Conservation (phyloP, 805 yeast species). For the Candida quercuum region DNA sequence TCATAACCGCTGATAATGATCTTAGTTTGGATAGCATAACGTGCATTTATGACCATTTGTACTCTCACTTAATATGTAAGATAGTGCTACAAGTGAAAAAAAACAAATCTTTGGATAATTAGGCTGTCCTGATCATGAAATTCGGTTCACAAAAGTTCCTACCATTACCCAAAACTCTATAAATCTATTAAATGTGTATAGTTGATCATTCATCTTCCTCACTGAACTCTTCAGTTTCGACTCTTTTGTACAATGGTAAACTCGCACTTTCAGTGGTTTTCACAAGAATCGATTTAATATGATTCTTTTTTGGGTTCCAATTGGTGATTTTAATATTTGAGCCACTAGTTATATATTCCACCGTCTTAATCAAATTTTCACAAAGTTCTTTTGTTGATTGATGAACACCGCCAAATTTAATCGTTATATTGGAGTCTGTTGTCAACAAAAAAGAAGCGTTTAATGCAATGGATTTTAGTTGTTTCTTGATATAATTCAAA, state of each 20-base stretch:
- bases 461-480: constrained; percentile 56
- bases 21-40: no score
- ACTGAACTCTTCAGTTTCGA: no score
- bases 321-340: constrained; percentile 39
- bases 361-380: constrained; percentile 47
- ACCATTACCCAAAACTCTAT: no score
- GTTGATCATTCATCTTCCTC: no score
- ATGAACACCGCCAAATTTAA: constrained; percentile 54
- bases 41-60: no score
- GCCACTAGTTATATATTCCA: constrained; percentile 40
- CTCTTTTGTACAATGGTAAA: constrained; percentile 51
- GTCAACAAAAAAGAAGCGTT: constrained; percentile 61
- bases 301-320: constrained; percentile 50
- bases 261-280: constrained; percentile 65
- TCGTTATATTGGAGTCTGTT: constrained; percentile 53
- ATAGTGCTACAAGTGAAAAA: no score
- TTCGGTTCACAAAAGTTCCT: no score
- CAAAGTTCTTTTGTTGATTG: constrained; percentile 38
- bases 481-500: constrained; percentile 55
- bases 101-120: no score
- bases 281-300: constrained; percentile 47
- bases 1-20: no score
- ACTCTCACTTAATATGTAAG: no score
- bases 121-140: no score
- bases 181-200: no score